A percentile compares a stretch with the other conserved stretches of the same genome.
Evolutionary conservation across 2,329 filamentous ascomycete species (phyloP).

Genomic region (Pseudogymnoascus sp.): DNA sequence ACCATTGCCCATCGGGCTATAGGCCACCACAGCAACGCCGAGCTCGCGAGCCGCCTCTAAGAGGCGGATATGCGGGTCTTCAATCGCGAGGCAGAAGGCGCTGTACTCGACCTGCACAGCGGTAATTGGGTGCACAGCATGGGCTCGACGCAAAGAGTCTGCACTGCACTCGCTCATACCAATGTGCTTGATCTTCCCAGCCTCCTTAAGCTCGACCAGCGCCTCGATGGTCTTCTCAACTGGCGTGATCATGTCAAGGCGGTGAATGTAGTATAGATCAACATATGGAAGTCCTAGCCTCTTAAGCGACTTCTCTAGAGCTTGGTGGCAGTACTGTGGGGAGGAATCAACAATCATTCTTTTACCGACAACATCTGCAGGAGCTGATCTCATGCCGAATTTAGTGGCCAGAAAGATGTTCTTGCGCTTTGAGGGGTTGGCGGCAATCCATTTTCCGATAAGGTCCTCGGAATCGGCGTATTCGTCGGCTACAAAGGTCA

Average conservation of each 20-base stretch:
- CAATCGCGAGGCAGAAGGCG: slow-evolving; percentile 44
- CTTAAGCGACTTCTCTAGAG: slow-evolving; percentile 32
- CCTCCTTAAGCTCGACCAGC: slow-evolving; percentile 37
- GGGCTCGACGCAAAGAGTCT: slow-evolving; percentile 35
- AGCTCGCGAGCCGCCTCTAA: slow-evolving; percentile 34
- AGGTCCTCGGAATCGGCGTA: background rate
- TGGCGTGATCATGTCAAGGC: slow-evolving; percentile 32
- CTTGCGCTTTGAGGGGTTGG: background rate
- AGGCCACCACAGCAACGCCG: slow-evolving; percentile 36
- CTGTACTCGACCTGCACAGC: slow-evolving; percentile 45
- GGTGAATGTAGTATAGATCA: slow-evolving; percentile 34
- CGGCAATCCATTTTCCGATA: background rate
- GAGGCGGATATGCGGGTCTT: slow-evolving; percentile 24
- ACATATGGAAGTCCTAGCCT: slow-evolving; percentile 33
- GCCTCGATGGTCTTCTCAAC: slow-evolving; percentile 39
- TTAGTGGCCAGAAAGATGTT: slow-evolving; percentile 40
- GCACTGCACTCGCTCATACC: slow-evolving; percentile 40
- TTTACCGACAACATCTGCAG: slow-evolving; percentile 16
- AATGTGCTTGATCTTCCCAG: slow-evolving; percentile 39
- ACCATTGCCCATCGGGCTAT: slow-evolving; percentile 38
- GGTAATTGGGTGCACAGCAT: slow-evolving; percentile 38
- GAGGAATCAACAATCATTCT: slow-evolving; percentile 25
- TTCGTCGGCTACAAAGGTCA: background rate
- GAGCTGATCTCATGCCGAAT: slow-evolving; percentile 29
- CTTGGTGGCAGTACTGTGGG: slow-evolving; percentile 31